Evolutionary conservation across 2,329 filamentous ascomycete species (phyloP).

Genomic region (Pyricularia sp.): DNA sequence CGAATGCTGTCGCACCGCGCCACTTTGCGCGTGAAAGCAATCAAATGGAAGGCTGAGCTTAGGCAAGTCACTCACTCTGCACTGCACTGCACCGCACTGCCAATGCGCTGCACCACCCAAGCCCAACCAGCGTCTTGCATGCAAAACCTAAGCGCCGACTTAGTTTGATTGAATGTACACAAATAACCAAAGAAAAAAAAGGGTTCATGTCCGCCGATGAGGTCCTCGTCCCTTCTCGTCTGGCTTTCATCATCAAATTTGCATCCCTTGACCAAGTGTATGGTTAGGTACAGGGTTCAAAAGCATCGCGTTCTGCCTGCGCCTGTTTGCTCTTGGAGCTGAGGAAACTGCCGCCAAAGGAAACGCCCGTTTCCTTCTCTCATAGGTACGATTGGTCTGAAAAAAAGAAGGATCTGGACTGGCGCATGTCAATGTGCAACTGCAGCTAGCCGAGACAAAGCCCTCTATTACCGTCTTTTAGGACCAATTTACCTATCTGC

Average conservation of each 20-base stretch:
- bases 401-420: background rate
- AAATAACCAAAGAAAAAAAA: background rate
- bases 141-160: background rate
- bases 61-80: background rate
- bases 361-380: background rate
- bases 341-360: background rate
- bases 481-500: background rate
- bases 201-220: background rate
- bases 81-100: background rate
- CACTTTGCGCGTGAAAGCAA: background rate
- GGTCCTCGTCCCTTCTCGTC: background rate
- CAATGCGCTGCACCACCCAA: background rate
- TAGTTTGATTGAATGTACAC: background rate
- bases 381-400: background rate
- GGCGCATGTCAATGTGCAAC: background rate
- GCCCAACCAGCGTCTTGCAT: background rate
- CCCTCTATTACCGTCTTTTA: background rate
- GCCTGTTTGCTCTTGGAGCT: background rate
- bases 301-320: background rate
- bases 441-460: background rate
- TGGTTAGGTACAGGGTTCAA: background rate
- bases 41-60: background rate
- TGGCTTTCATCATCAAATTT: background rate
- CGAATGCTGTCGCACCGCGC: background rate
- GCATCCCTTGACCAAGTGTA: background rate